Evolutionary conservation across 1,284 basidiomycete genomes (phyloP).

Genomic region (Coniophora puteana): DNA sequence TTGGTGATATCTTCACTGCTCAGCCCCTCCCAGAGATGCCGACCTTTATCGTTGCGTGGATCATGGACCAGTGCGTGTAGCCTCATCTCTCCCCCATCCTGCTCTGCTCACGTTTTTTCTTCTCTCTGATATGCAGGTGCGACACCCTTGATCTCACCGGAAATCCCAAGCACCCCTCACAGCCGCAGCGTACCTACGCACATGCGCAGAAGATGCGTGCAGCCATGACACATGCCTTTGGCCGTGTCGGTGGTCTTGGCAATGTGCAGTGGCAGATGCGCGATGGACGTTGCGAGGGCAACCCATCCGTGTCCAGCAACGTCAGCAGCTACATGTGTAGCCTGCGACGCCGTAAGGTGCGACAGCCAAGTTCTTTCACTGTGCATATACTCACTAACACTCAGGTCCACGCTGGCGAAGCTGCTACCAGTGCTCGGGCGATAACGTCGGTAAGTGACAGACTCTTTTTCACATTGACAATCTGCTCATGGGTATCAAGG

Average conservation of each 20-base stretch:
- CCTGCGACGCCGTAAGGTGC: slow-evolving; percentile 25
- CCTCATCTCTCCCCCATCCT: neutral
- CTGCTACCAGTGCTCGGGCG: slow-evolving; percentile 24
- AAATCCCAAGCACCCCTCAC: slow-evolving; percentile 9
- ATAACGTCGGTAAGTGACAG: slow-evolving; percentile 22
- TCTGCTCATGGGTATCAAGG: slow-evolving; percentile 12
- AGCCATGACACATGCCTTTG: slow-evolving; percentile 28
- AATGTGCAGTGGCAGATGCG: slow-evolving; percentile 26
- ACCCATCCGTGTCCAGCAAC: slow-evolving; percentile 21
- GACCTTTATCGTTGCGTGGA: slow-evolving; percentile 26
- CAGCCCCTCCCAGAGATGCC: slow-evolving; percentile 19
- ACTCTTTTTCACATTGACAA: neutral
- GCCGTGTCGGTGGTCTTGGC: slow-evolving; percentile 23
- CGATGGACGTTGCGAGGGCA: too few species aligned
- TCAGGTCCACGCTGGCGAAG: slow-evolving; percentile 23
- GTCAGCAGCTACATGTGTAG: slow-evolving; percentile 32
- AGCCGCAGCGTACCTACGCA: slow-evolving; percentile 15
- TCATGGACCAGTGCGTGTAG: slow-evolving; percentile 28
- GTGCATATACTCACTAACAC: neutral
- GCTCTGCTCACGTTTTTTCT: neutral
- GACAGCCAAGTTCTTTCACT: neutral
- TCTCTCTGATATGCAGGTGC: slow-evolving; percentile 20
- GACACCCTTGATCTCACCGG: slow-evolving; percentile 24
- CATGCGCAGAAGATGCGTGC: slow-evolving; percentile 35
- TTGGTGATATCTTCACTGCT: slow-evolving; percentile 17